Evolutionary conservation across 2,329 filamentous ascomycete species (phyloP), one percentile per base, ranked within the genome.

Genomic region (Achaetomium macrosporum): DNA sequence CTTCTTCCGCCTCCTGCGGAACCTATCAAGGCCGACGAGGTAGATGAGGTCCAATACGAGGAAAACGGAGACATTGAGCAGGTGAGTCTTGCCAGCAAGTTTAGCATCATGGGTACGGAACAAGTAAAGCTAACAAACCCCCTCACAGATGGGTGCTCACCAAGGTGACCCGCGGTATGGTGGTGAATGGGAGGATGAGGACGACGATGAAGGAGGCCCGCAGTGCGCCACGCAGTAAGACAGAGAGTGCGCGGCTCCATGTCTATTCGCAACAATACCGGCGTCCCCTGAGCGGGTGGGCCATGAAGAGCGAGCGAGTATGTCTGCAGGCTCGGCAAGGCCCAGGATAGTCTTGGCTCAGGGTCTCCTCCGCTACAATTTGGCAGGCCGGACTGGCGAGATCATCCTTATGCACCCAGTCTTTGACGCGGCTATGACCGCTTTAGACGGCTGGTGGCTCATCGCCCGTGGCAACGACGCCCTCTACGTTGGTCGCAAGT

Each of bases 1-100:
- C 76, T 95, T 29, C 76, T 99, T 12, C 93, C 93, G 0, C 74
- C 80, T 10, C 78, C 81, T 1, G 66, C 71, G 0, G 72, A 79
- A 5, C 72, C 78, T 10, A 85, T 92, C 57, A 76, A 82, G 58
- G 82, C 84, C 0, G 85, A 92, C 0, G 83, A 88, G 54, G 76
- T 91, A 9, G 93, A 97, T 53, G 90, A 97, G 59, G 90, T 96
- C 1, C 81, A 89, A 2, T 95, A 88, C 63, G 87, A 96, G 57
- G 81, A 82, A n/a, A 82, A 91, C 59, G 89, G 83, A 3, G 85
- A 90, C 63, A 81, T 96, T 61, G 89, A 96, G 47, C 83, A 90
- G 64, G 83, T 85, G 69, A 70, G 77, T 71, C 29, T 35, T 17
- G 11, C 3, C 30, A 16, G 12, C 15, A 37, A 8, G 7, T 37